A percentile compares a stretch with the other conserved stretches of the same genome.
Evolutionary conservation across 257 asterid species (phyloP).

Genomic region (Solanum phureja): DNA sequence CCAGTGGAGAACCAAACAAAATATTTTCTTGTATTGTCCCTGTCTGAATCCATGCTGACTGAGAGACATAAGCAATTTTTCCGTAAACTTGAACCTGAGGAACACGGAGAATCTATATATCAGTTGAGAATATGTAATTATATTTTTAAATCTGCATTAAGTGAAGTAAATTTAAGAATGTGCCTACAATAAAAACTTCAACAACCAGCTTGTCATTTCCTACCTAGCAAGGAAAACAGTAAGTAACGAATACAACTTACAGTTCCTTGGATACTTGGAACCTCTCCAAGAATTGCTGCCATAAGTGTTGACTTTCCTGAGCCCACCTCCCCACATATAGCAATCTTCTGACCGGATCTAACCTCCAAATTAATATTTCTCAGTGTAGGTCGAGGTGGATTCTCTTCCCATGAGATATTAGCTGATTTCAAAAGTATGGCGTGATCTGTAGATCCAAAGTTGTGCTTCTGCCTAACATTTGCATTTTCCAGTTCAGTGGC

Average conservation of each 20-base stretch:
- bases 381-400: constrained; percentile 43
- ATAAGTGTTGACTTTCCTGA: constrained; percentile 93
- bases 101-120: neutral
- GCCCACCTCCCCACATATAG: constrained; percentile 97
- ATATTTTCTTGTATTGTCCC: constrained; percentile 82
- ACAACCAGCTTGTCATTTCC: neutral
- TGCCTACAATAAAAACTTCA: neutral
- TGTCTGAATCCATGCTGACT: constrained; percentile 96
- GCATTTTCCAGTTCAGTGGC: constrained; percentile 62
- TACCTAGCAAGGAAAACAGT: neutral
- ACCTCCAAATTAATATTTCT: constrained; percentile 42
- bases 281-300: constrained; percentile 83
- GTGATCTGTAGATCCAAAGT: constrained; percentile 4
- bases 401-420: constrained; percentile 69
- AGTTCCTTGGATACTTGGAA: constrained; percentile 61
- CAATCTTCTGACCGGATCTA: constrained; percentile 61
- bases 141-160: neutral
- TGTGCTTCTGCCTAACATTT: constrained; percentile 22
- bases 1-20: constrained; percentile 62
- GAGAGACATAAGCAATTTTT: constrained; percentile 79
- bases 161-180: neutral
- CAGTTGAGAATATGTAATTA: neutral
- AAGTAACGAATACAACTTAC: constrained; percentile 46
- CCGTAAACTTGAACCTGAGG: constrained; percentile 67
- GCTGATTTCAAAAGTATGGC: constrained; percentile 42